Conservation (phyloP, 2,329 filamentous ascomycete genomes). For the Hymenoscyphus salicellus region DNA sequence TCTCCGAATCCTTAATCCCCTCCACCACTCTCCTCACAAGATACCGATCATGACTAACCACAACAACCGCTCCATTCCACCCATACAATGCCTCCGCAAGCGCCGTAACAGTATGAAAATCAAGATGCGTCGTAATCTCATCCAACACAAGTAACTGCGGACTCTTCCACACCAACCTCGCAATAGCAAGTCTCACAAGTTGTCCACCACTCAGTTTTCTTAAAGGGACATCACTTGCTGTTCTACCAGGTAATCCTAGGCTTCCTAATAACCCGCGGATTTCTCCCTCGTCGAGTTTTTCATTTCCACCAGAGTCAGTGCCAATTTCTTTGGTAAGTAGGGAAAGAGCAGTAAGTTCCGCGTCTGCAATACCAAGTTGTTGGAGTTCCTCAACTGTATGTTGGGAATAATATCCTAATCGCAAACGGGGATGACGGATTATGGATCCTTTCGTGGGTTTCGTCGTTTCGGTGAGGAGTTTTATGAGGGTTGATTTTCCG, state of each 20-base stretch:
- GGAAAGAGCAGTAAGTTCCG: conserved; percentile 60
- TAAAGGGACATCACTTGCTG: conserved; percentile 71
- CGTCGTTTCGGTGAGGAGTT: conserved; percentile 61
- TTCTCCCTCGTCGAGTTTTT: conserved; percentile 60
- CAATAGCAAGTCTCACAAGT: conserved; percentile 80
- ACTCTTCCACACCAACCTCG: conserved; percentile 95
- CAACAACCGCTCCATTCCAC: conserved; percentile 71
- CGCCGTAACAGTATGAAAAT: conserved; percentile 75
- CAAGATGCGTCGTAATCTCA: conserved; percentile 91
- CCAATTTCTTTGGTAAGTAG: conserved; percentile 57
- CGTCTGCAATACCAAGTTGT: conserved; percentile 45
- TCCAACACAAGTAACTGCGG: conserved; percentile 93
- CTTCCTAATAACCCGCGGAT: conserved; percentile 63
- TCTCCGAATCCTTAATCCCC: conserved; percentile 47
- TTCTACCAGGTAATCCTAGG: conserved; percentile 66
- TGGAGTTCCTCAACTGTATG: conserved; percentile 71
- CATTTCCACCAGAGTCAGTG: conserved; percentile 39
- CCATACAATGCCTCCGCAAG: conserved; percentile 62
- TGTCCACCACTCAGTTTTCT: conserved; percentile 76
- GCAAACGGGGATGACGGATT: conserved; percentile 64
- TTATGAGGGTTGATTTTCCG: conserved; percentile 77
- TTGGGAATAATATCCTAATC: conserved; percentile 75
- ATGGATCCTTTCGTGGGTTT: conserved; percentile 60
- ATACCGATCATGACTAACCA: conserved; percentile 81
- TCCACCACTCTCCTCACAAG: conserved; percentile 73